Base-by-base conservation (phyloP, 1,284 basidiomycete species). In the Trichosporon faecale region DNA sequence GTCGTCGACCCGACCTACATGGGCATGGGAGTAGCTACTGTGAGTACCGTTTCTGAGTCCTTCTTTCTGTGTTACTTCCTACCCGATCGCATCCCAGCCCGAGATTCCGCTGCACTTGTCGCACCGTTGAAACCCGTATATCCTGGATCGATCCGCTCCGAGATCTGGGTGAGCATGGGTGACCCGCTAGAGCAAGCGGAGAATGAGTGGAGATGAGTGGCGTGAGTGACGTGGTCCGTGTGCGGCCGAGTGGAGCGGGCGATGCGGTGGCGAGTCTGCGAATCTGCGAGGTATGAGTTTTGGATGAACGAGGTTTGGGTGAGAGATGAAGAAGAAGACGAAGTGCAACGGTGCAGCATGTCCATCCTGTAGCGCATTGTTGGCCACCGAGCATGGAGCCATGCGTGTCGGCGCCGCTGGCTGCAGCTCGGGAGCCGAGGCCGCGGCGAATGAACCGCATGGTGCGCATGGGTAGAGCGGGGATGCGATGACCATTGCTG, bases 1-100 rank as follows among this genome's bases (percentile, higher is more conserved):
- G 57, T 61, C 29, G 27, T 61, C 9, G 57, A 61, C 57, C 57
- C 57, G 16, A 31, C 57, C 57, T 61, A 61, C 57, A 61, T 61
- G 57, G 57, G 57, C 18, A 61, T 61, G 57, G 57, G 57, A 16
- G 57, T 61, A 33, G 57, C 57, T 61, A 61, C 57, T 31, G 57
- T 61, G 57, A 61, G 57, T 61, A 16, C 8, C 57, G 16, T 9
- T 31, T 31, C 57, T 33, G 27, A 8, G 16, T n/a, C 7, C 7
- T 5, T 60, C n/a, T 18, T 8, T 31, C 11, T 25, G 21, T 9
- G 8, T 25, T 57, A 2, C 21, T 57, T 27, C 23, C 14, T 18
- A 27, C 27, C 55, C 27, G 21, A 11, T 60, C 57, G 7, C 11
- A 6, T 61, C 18, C 18, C 4, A 60, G 55, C 27, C 55, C 35